Conservation (phyloP, 805 yeast species). For the Lipomyces starkeyi region DNA sequence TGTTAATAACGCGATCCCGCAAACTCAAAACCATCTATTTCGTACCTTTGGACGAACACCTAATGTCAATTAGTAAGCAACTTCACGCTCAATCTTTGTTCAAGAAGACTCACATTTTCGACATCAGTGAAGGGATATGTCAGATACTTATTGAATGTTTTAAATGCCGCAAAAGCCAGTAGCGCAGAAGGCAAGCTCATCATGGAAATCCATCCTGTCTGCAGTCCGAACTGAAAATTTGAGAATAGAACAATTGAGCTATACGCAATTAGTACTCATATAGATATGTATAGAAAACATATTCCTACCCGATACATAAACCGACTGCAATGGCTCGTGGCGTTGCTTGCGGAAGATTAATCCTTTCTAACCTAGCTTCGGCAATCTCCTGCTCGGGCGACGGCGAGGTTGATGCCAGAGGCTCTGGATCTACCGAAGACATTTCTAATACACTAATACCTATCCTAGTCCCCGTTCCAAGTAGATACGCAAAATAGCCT, state of each 20-base stretch:
- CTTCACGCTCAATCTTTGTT: neutral
- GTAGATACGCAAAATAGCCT: neutral
- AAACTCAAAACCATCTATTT: neutral
- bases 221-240: slow-evolving; percentile 94
- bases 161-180: slow-evolving; percentile 83
- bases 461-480: neutral
- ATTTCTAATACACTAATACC: neutral
- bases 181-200: slow-evolving; percentile 96
- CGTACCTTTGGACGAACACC: slow-evolving; percentile 40
- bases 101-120: slow-evolving; percentile 71
- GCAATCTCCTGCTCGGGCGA: slow-evolving; percentile 2
- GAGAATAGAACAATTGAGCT: slow-evolving; percentile 77
- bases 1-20: neutral
- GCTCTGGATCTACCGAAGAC: slow-evolving; percentile 8
- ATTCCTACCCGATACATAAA: slow-evolving; percentile 65
- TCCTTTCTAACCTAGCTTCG: slow-evolving; percentile 42
- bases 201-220: slow-evolving; percentile 99
- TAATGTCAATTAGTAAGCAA: slow-evolving; percentile 7
- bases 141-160: slow-evolving; percentile 51
- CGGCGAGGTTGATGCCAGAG: slow-evolving; percentile 1
- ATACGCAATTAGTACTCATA: neutral
- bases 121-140: slow-evolving; percentile 71
- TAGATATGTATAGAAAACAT: neutral
- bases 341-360: slow-evolving; percentile 55
- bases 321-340: slow-evolving; percentile 77